These are phyloP conservation scores for Fusarium buxicola DNA, from an alignment of 2,329 filamentous ascomycete species.

Conservation along the genomic window DNA sequence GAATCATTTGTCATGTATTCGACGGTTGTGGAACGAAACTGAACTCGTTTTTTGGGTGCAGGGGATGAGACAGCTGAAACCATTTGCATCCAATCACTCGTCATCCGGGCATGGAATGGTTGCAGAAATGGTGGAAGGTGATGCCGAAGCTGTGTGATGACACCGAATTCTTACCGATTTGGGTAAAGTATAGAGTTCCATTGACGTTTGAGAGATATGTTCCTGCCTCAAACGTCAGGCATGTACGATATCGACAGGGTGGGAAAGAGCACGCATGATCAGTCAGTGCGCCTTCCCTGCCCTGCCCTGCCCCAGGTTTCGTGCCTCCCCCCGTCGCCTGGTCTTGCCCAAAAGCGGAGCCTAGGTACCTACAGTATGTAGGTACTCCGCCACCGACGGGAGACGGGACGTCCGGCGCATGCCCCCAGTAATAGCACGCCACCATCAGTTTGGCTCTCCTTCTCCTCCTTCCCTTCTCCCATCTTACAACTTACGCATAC, in stretches of 20 bases:
- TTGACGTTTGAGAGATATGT: not conserved
- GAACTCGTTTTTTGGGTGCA: not conserved
- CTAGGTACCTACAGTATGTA: too few species aligned
- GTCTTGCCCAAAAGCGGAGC: conserved; percentile 29
- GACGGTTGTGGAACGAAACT: not conserved
- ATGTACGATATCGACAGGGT: not conserved
- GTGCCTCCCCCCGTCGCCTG: conserved; percentile 5
- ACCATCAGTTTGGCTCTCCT: conserved; percentile 14
- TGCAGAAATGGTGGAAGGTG: not conserved
- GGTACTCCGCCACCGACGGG: conserved; percentile 34
- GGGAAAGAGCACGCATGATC: conserved; percentile 20
- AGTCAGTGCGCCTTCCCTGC: too few species aligned
- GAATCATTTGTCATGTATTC: conserved; percentile 11
- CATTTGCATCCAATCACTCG: not conserved
- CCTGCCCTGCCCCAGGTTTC: conserved; percentile 31
- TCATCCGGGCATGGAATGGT: not conserved
- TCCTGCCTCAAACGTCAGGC: not conserved
- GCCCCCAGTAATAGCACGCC: conserved; percentile 28
- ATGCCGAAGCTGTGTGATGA: not conserved
- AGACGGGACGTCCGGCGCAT: conserved; percentile 40
- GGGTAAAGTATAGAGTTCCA: not conserved
- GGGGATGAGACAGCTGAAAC: conserved; percentile 8
- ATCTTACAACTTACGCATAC: conserved; percentile 11
- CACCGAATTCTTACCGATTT: not conserved
- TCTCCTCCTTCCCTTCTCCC: conserved; percentile 4